phyloP scores from a whole-genome alignment of 139 green algal species.

The Chlorella vulgaris region DNA sequence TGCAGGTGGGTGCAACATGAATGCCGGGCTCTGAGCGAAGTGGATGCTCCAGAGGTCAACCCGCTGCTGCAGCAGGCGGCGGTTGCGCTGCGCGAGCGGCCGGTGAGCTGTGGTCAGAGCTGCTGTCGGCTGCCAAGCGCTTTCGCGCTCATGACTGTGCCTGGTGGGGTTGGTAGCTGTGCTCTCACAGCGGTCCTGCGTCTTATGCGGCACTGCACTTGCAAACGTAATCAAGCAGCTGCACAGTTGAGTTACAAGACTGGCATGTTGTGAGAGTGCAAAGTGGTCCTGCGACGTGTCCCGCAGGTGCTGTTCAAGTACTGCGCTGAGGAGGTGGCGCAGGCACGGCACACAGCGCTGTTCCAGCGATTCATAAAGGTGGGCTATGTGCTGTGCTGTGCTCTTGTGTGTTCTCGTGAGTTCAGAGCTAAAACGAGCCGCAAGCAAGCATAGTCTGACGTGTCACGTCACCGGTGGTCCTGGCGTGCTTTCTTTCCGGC shows the following conservation, averaged over 20 bases:
- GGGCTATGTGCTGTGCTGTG: neutral
- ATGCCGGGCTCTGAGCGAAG: slow-evolving; percentile 85
- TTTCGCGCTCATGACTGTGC: too few relatives aligned
- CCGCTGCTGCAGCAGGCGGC: slow-evolving; percentile 79
- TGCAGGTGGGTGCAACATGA: slow-evolving; percentile 93
- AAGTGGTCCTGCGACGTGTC: neutral
- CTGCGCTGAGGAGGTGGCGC: slow-evolving; percentile 92
- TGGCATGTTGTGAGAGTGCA: too few relatives aligned
- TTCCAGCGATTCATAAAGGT: slow-evolving; percentile 81
- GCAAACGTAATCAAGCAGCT: too few relatives aligned
- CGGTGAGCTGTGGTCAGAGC: slow-evolving; percentile 24
- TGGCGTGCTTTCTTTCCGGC: too few relatives aligned
- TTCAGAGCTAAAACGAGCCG: too few relatives aligned
- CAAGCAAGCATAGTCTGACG: too few relatives aligned
- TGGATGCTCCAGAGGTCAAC: slow-evolving; percentile 88
- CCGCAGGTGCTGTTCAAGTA: slow-evolving; percentile 91
- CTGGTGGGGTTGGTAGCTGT: too few relatives aligned
- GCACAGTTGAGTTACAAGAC: too few relatives aligned
- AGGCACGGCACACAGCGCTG: slow-evolving; percentile 85
- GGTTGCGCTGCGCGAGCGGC: slow-evolving; percentile 78
- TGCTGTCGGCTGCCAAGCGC: neutral
- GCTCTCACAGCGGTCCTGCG: too few relatives aligned
- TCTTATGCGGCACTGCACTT: too few relatives aligned
- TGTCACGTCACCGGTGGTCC: too few relatives aligned
- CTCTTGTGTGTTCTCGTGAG: too few relatives aligned